A percentile compares a stretch with the other conserved stretches of the same genome.
These are phyloP conservation scores for Zea mays DNA, from an alignment of 176 grass and related monocot genomes.

Conservation along the genomic window Zm-B73-REFERENCE-NAM-5.0 NC_050102.1:87806001-87806500, in stretches of 20 bases:
- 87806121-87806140: constrained; percentile 41
- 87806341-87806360: background rate
- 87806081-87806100: constrained; percentile 31
- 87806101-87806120: background rate
- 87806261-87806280: constrained; percentile 79
- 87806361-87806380: background rate
- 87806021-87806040: constrained; percentile 21
- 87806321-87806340: constrained; percentile 33
- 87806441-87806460: background rate
- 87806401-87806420: background rate
- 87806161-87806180: constrained; percentile 50
- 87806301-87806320: constrained; percentile 94
- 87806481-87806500: background rate
- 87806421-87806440: background rate
- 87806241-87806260: constrained; percentile 73
- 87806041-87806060: background rate
- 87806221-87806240: constrained; percentile 77
- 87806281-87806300: constrained; percentile 97
- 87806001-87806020: background rate
- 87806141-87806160: constrained; percentile 44
- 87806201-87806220: constrained; percentile 84
- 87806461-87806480: background rate
- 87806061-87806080: background rate
- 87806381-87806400: background rate
- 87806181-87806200: constrained; percentile 77